These are phyloP conservation scores for Neurospora sp. DNA, from an alignment of 495 filamentous ascomycete genomes.

Conservation along the genomic window DNA sequence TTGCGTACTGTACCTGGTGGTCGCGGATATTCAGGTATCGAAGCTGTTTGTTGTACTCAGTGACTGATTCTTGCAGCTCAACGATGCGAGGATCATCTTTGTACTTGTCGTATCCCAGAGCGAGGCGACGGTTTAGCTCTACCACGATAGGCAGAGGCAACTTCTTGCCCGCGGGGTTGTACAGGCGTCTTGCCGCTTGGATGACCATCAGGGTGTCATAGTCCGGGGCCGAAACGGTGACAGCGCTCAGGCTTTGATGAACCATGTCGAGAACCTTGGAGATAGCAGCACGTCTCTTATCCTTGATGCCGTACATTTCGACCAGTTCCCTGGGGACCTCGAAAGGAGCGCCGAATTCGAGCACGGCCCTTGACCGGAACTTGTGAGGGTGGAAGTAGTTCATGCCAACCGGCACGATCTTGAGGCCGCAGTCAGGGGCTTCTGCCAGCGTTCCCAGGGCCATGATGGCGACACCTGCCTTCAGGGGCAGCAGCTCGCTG, in stretches of 20 bases:
- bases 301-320: slow-evolving; percentile 63
- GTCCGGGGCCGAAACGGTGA: slow-evolving; percentile 89
- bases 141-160: slow-evolving; percentile 89
- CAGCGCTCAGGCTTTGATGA: slow-evolving; percentile 71
- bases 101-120: slow-evolving; percentile 85
- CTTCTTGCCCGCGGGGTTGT: slow-evolving; percentile 90
- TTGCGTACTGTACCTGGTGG: slow-evolving; percentile 91
- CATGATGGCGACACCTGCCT: slow-evolving; percentile 98
- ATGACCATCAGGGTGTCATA: slow-evolving; percentile 98
- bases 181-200: slow-evolving; percentile 86
- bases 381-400: slow-evolving; percentile 99
- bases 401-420: slow-evolving; percentile 99
- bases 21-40: slow-evolving; percentile 79
- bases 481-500: slow-evolving; percentile 84
- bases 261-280: slow-evolving; percentile 73
- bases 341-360: slow-evolving; percentile 88
- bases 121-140: slow-evolving; percentile 87
- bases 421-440: slow-evolving; percentile 80
- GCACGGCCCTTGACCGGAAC: slow-evolving; percentile 90
- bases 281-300: slow-evolving; percentile 76
- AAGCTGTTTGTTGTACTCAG: slow-evolving; percentile 81
- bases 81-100: slow-evolving; percentile 84
- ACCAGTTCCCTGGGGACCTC: slow-evolving; percentile 75
- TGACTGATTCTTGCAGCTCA: slow-evolving; percentile 65
- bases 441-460: slow-evolving; percentile 86